Evolutionary conservation across 2,329 filamentous ascomycete genomes (phyloP).

Genomic region (Aureobasidium musti): DNA sequence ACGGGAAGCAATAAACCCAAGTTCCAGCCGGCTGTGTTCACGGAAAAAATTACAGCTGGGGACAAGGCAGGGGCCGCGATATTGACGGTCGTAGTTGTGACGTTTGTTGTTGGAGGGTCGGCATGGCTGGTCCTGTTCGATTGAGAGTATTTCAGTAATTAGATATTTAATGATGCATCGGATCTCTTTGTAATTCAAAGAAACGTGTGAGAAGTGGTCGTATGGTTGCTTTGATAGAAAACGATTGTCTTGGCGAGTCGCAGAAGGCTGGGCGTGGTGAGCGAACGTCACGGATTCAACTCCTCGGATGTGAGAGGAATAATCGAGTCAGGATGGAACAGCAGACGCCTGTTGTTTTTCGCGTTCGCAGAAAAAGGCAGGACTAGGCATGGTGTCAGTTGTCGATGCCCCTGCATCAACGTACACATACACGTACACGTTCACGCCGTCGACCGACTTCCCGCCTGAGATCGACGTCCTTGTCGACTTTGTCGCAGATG

Average conservation of each 20-base stretch:
- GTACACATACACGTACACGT: background rate
- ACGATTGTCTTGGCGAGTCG: too few species aligned
- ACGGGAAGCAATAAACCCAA: background rate
- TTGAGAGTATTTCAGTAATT: background rate
- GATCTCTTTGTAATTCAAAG: background rate
- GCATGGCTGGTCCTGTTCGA: constrained; percentile 7
- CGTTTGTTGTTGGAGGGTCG: background rate
- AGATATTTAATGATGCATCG: background rate
- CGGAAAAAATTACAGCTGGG: constrained; percentile 51
- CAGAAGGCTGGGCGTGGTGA: too few species aligned
- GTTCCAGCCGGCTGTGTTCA: background rate
- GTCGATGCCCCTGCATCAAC: background rate
- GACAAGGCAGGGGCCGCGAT: constrained; percentile 69
- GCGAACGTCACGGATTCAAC: too few species aligned
- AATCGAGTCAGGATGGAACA: too few species aligned
- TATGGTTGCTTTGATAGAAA: too few species aligned
- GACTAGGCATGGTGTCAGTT: background rate
- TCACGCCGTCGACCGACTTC: background rate
- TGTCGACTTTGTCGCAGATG: constrained; percentile 18
- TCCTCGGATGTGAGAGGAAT: too few species aligned
- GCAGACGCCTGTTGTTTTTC: too few species aligned
- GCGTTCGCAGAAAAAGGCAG: too few species aligned
- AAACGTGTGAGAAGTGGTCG: too few species aligned
- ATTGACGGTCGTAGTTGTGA: constrained; percentile 60
- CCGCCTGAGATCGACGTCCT: constrained; percentile 2